Percentiles rank a stretch among this genome's conserved stretches.
phyloP scores from a whole-genome alignment of 306 rosid genomes.

The Leucaena leucocephala region DNA sequence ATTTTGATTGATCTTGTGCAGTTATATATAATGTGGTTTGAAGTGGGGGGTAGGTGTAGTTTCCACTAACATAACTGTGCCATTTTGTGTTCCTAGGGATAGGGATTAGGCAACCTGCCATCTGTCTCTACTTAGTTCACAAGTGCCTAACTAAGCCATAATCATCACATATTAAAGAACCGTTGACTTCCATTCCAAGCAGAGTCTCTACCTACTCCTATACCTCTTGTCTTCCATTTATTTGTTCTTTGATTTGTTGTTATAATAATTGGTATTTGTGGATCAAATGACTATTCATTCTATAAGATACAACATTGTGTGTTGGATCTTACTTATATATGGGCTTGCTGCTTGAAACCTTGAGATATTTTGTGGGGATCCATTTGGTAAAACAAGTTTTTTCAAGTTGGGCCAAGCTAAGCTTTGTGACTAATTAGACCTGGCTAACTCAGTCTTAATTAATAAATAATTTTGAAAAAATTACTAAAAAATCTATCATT shows the following conservation, averaged over 20 bases:
- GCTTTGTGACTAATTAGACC: neutral
- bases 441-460: neutral
- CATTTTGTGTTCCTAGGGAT: constrained; percentile 37
- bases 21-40: constrained; percentile 29
- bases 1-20: constrained; percentile 21
- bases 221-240: neutral
- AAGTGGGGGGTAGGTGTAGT: constrained; percentile 24
- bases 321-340: neutral
- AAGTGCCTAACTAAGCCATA: constrained; percentile 15
- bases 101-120: constrained; percentile 55
- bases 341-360: neutral
- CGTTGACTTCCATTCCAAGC: neutral
- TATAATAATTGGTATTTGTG: neutral
- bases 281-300: neutral
- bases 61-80: constrained; percentile 44
- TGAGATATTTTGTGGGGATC: neutral
- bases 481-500: too few species aligned
- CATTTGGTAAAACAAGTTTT: neutral
- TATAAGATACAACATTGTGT: neutral
- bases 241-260: neutral
- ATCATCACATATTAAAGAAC: neutral
- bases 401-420: neutral
- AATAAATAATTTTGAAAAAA: neutral
- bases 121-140: neutral
- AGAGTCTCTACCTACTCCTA: constrained; percentile 4